Percentiles rank a stretch among this genome's conserved stretches.
phyloP scores from a whole-genome alignment of 2,329 filamentous ascomycete species.

The Neonectria magnoliae region DNA sequence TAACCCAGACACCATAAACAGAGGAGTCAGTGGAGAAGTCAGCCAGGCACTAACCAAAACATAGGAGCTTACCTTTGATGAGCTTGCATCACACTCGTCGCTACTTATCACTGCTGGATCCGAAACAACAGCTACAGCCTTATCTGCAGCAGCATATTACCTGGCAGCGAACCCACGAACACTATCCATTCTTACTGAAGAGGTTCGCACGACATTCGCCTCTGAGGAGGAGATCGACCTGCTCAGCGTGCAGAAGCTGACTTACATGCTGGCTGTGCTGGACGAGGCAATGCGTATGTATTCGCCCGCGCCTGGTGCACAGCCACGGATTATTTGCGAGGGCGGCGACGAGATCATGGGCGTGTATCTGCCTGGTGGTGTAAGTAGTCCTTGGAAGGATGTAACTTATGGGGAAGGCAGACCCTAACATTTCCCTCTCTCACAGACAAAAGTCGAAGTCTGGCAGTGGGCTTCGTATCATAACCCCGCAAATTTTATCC shows the following conservation, averaged over 20 bases:
- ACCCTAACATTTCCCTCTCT: background rate
- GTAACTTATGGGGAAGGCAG: background rate
- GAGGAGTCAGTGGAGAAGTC: background rate
- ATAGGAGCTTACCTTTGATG: conserved; percentile 4
- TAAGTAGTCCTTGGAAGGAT: conserved; percentile 20
- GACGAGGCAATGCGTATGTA: conserved; percentile 55
- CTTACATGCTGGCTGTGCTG: conserved; percentile 49
- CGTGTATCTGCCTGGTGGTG: conserved; percentile 44
- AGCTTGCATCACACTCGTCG: conserved; percentile 2
- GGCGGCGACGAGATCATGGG: conserved; percentile 47
- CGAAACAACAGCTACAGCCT: conserved; percentile 48
- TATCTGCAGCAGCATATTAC: conserved; percentile 42
- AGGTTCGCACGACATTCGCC: conserved; percentile 52
- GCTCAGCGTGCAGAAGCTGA: conserved; percentile 17
- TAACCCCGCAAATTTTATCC: conserved; percentile 14
- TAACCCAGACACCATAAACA: background rate
- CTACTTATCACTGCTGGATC: conserved; percentile 45
- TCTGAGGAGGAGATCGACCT: conserved; percentile 50
- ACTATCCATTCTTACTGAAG: conserved; percentile 44
- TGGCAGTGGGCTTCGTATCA: conserved; percentile 28
- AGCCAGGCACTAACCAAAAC: background rate
- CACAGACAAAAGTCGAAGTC: conserved; percentile 19
- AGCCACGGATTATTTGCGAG: conserved; percentile 41
- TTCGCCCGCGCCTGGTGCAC: conserved; percentile 37
- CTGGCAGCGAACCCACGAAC: conserved; percentile 38